A percentile compares a stretch with the other conserved stretches of the same genome.
These are phyloP conservation scores for Paramarasmius palmivorus DNA, from an alignment of 1,284 basidiomycete species.

Conservation along the genomic window DNA sequence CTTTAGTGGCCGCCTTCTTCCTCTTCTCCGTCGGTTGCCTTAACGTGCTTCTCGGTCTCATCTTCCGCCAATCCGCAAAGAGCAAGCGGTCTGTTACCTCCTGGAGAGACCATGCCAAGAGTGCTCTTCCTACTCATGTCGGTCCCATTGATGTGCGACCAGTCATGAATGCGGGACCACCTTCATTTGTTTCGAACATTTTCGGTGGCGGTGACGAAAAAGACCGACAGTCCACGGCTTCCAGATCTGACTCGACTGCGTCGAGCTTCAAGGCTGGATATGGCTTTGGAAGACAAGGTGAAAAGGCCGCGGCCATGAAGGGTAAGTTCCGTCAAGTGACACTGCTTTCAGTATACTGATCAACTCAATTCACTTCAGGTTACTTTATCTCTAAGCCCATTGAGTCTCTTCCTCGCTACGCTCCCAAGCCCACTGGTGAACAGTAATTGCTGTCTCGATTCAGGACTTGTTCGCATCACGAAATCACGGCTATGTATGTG, in stretches of 20 bases:
- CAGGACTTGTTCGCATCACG: too few relatives aligned
- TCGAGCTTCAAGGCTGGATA: constrained; percentile 46
- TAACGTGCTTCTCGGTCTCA: constrained; percentile 77
- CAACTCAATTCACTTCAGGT: constrained; percentile 22
- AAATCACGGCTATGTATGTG: too few relatives aligned
- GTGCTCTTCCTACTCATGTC: constrained; percentile 53
- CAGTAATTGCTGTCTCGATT: background rate
- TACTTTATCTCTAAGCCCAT: constrained; percentile 57
- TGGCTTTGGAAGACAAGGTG: constrained; percentile 74
- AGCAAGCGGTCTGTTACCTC: constrained; percentile 58
- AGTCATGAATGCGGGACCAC: constrained; percentile 26
- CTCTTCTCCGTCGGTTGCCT: constrained; percentile 83
- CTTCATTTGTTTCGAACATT: constrained; percentile 35
- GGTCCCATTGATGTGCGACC: constrained; percentile 31
- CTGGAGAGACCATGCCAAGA: constrained; percentile 59
- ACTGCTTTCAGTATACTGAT: constrained; percentile 3
- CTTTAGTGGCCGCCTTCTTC: constrained; percentile 86
- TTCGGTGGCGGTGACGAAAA: constrained; percentile 37
- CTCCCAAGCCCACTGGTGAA: constrained; percentile 18
- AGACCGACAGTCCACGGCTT: constrained; percentile 25
- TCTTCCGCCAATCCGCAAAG: constrained; percentile 68
- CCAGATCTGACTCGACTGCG: constrained; percentile 15
- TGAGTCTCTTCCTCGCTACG: constrained; percentile 57
- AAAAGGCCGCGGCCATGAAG: constrained; percentile 68
- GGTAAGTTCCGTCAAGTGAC: constrained; percentile 32